Evolutionary conservation across 495 filamentous ascomycete genomes (phyloP).

Genomic region (Cercophora sp.): DNA sequence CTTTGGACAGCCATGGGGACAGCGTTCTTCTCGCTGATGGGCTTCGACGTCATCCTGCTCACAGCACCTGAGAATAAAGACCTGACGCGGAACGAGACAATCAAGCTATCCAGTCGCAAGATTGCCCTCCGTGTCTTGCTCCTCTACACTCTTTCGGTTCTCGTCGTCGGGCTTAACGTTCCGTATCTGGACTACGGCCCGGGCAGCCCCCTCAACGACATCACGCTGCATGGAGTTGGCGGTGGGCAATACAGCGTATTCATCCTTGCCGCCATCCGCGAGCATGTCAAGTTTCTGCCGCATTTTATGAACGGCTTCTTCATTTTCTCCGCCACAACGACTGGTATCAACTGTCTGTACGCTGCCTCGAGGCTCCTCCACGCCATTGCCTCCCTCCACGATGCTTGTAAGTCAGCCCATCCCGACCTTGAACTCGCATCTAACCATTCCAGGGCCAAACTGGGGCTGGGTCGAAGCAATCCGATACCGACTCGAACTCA

Average conservation of each 20-base stretch:
- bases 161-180: constrained; percentile 38
- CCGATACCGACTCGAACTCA: constrained; percentile 36
- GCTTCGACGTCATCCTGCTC: constrained; percentile 40
- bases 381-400: constrained; percentile 34
- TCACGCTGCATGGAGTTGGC: constrained; percentile 18
- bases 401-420: constrained; percentile 21
- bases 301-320: constrained; percentile 41
- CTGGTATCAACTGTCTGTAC: constrained; percentile 37
- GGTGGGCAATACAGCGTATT: constrained; percentile 39
- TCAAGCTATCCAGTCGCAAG: constrained; percentile 42
- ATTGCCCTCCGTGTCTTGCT: constrained; percentile 37
- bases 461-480: constrained; percentile 23
- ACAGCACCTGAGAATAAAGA: constrained; percentile 42
- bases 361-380: constrained; percentile 36
- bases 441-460: constrained; percentile 17
- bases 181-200: constrained; percentile 30
- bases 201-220: constrained; percentile 13
- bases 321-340: constrained; percentile 39
- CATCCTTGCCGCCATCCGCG: constrained; percentile 33
- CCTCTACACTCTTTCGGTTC: constrained; percentile 35
- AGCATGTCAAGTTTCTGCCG: constrained; percentile 28
- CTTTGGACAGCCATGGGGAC: constrained; percentile 33
- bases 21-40: constrained; percentile 40
- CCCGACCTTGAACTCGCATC: neutral
- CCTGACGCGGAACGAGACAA: constrained; percentile 34